Evolutionary conservation across 139 green algal species (phyloP), one percentile per base, ranked within the genome.

Genomic region (Chlorella vulgaris): DNA sequence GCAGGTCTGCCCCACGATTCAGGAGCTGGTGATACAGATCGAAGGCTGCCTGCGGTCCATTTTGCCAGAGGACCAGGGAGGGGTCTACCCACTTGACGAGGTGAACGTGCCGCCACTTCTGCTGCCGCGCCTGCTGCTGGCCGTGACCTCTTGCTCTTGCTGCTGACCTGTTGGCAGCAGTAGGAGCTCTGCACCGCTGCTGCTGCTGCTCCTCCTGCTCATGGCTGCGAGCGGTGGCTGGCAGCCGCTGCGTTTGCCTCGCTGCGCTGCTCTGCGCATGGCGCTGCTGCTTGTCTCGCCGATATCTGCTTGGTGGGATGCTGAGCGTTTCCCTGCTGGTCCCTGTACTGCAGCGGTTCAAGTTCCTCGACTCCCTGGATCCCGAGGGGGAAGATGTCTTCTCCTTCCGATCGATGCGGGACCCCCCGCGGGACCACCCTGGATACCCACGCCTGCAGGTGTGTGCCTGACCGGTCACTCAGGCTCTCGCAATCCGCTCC

Each of bases 361-460:
- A 91, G 78, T 93, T 89, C 63, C 85, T 89, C 18, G 93, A 96
- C 82, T 91, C 86, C 29, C 35, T 91, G 62, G 91, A 96, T 68
- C 90, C 90, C 0, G 29, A 61, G 35, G 53, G 68, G 65, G 83
- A 80, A 60, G 83, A 92, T 24, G 81, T 84, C 50, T 90, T 80
- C 36, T 76, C 80, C 36, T 88, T 63, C n/a, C 28, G 28, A 18
- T 86, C 90, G 40, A 81, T 91, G n/a, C 79, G 83, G 53, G 84
- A 91, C 42, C 93, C 93, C 1, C 29, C 83, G 18, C 86, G 88
- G 80, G 90, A 84, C 1, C 43, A 83, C 36, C 22, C 50, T 60
- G 91, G 86, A 24, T 96, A 90, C 75, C 93, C 93, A 1, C 89
- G 93, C 4, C 80, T 97, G 75, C 62, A 82, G 75, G 75, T 81